These are phyloP conservation scores for Butyriboletus regius DNA, from an alignment of 1,284 basidiomycete genomes.

Conservation along the genomic window DNA sequence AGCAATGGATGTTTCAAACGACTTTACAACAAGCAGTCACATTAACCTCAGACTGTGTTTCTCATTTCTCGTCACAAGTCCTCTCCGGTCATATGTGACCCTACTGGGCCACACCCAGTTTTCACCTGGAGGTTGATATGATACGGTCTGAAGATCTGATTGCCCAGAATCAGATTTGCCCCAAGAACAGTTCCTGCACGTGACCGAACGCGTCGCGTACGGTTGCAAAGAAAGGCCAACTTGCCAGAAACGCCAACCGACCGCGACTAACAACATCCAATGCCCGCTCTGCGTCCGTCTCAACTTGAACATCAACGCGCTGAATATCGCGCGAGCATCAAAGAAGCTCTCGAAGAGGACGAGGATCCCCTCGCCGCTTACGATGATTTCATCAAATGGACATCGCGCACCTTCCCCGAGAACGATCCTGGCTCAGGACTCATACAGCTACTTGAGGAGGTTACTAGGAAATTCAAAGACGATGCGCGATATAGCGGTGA, in stretches of 20 bases:
- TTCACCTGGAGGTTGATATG: no score
- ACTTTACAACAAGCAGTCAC: no score
- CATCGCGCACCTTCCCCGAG: conserved; percentile 42
- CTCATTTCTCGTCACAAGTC: no score
- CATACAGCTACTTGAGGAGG: conserved; percentile 66
- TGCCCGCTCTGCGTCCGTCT: conserved; percentile 25
- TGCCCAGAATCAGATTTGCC: no score
- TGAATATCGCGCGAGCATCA: conserved; percentile 34
- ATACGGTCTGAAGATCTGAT: no score
- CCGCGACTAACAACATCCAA: conserved; percentile 6
- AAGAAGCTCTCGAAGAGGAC: conserved; percentile 44
- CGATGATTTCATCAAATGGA: conserved; percentile 60
- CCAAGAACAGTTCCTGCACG: conserved; percentile 14
- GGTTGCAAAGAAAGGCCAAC: conserved; percentile 13
- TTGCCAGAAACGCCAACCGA: conserved; percentile 3
- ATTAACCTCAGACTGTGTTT: no score
- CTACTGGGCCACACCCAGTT: no score
- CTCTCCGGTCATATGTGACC: no score
- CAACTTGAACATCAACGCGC: conserved; percentile 33
- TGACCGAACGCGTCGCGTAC: conserved; percentile 31
- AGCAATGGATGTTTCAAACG: no score
- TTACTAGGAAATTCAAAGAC: conserved; percentile 70
- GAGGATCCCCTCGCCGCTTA: conserved; percentile 57
- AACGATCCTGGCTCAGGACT: conserved; percentile 50
- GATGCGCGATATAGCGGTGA: conserved; percentile 80